Percentiles rank a stretch among this genome's conserved stretches.
Evolutionary conservation across 2,329 filamentous ascomycete species (phyloP).

Genomic region (Westerdykella aurantiaca): DNA sequence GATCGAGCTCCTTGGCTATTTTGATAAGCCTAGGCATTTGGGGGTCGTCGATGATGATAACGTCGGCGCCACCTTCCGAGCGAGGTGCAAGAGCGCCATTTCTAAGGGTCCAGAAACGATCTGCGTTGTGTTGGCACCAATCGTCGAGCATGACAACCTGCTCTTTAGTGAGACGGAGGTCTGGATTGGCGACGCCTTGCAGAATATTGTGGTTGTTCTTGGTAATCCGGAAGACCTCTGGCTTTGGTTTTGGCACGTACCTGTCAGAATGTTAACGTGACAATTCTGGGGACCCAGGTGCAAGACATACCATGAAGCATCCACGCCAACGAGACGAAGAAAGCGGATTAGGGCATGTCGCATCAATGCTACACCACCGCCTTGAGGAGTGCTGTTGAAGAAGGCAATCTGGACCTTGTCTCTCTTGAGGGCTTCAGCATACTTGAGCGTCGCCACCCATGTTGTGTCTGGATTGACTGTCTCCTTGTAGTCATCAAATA

Average conservation of each 20-base stretch:
- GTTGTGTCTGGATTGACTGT: conserved; percentile 56
- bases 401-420: conserved; percentile 66
- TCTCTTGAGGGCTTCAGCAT: conserved; percentile 56
- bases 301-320: conserved; percentile 63
- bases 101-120: conserved; percentile 65
- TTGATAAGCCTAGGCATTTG: conserved; percentile 78
- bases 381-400: conserved; percentile 74
- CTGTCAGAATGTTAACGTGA: conserved; percentile 25
- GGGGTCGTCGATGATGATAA: conserved; percentile 74
- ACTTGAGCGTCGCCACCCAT: conserved; percentile 61
- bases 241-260: conserved; percentile 72
- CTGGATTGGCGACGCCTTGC: conserved; percentile 65
- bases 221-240: conserved; percentile 74
- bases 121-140: conserved; percentile 69
- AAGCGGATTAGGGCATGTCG: conserved; percentile 71
- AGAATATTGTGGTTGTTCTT: conserved; percentile 88
- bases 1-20: conserved; percentile 64
- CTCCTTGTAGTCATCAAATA: conserved; percentile 52
- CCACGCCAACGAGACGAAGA: conserved; percentile 58
- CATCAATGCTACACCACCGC: conserved; percentile 79
- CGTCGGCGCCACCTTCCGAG: conserved; percentile 65
- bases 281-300: too few species aligned
- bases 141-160: conserved; percentile 59
- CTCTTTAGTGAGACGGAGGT: conserved; percentile 58
- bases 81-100: conserved; percentile 61